Evolutionary conservation across 2,329 filamentous ascomycete genomes (phyloP), one percentile per base, ranked within the genome.

Genomic region (Fusarium verrucosum): DNA sequence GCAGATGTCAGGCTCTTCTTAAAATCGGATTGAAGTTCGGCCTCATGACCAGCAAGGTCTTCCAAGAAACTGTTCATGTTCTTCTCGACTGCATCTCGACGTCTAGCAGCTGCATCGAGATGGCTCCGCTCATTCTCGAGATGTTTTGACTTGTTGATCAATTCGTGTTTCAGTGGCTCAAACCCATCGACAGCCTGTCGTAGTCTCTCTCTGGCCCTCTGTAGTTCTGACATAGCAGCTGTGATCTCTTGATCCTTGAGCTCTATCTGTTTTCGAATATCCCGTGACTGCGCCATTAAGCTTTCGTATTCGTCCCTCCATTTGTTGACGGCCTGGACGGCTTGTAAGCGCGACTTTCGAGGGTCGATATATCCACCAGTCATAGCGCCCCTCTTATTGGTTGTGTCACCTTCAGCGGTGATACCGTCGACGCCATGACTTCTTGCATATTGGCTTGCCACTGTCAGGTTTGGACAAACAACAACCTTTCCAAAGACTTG

Each of bases 401-500:
- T 94, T 28, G 92, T 92, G 77, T 98, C 94, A 76, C 95, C 95
- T 55, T 98, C 94, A 5, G 92, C 91, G 0, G 95, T 99, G 67
- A 99, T 97, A 30, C 92, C 94, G 70, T 93, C 93, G 22, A 98
- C 89, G 17, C 91, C 91, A 72, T 98, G 94, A 70, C 91, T 96
- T 72, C 94, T 88, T 20, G 95, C 92, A 74, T 97, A 97, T 73
- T 97, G 93, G 13, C 91, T 87, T 43, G 94, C 95, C 57, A 97
- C 87, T 44, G 91, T 87, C 62, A 99, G 81, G 68, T 92, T 96
- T 4, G 94, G 94, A 69, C 95, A 98, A 53, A 99, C 90, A 49
- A 99, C 92, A 0, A 92, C 95, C 77, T 92, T 96, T 42, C 94
- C 95, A 78, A 99, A 99, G 1, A 99, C 92, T 74, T 97, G 94